These are phyloP conservation scores for Wickerhamiella qilinensis DNA, from an alignment of 805 yeast species.

Conservation along the genomic window DNA sequence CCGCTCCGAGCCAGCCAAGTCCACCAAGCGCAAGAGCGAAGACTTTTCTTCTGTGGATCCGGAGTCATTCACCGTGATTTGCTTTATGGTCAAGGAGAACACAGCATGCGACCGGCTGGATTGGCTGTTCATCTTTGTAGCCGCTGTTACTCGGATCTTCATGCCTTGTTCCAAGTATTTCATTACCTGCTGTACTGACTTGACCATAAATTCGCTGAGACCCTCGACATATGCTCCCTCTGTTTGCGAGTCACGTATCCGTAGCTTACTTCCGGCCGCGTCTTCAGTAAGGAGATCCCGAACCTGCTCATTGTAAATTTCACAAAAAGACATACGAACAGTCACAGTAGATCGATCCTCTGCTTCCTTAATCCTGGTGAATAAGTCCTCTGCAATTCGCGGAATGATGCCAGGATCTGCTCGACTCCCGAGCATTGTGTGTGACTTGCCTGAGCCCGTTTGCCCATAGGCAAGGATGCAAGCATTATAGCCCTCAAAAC, in stretches of 20 bases:
- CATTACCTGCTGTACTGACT: conserved; percentile 33
- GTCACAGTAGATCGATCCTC: conserved; percentile 25
- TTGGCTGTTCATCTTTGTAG: conserved; percentile 54
- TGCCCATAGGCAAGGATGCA: conserved; percentile 71
- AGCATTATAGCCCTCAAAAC: conserved; percentile 54
- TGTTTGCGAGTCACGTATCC: conserved; percentile 48
- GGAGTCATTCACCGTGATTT: conserved; percentile 28
- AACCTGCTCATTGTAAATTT: conserved; percentile 65
- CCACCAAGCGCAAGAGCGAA: conserved; percentile 55
- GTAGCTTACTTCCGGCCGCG: conserved; percentile 20
- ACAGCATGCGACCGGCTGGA: conserved; percentile 77
- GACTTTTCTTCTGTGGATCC: conserved; percentile 29
- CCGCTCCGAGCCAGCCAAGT: conserved; percentile 73
- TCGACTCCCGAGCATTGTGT: conserved; percentile 56
- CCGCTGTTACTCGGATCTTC: conserved; percentile 44
- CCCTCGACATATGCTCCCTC: conserved; percentile 63
- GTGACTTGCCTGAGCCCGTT: conserved; percentile 73
- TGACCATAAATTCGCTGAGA: conserved; percentile 35
- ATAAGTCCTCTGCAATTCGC: conserved; percentile 35
- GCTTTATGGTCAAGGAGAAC: conserved; percentile 44
- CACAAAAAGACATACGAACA: conserved; percentile 46
- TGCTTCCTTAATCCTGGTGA: conserved; percentile 27
- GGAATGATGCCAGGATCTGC: conserved; percentile 53
- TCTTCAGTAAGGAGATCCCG: conserved; percentile 35
- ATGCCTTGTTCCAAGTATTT: conserved; percentile 36